Percentiles rank a stretch among this genome's conserved stretches.
Evolutionary conservation across 2,329 filamentous ascomycete species (phyloP).

Genomic region (Sporothrix pallida): DNA sequence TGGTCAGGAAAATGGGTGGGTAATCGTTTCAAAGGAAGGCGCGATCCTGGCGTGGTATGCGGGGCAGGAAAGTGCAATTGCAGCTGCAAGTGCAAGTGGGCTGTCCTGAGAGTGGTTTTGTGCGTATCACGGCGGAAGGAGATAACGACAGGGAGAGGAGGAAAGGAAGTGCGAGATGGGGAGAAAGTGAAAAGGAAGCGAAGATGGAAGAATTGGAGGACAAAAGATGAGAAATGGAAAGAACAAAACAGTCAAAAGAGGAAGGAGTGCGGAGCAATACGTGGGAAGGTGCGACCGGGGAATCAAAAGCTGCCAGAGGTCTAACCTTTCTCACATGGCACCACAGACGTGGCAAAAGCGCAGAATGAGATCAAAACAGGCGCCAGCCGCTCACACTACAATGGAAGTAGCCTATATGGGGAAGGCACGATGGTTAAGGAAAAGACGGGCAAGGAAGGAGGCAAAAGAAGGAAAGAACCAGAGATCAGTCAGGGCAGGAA

Average conservation of each 20-base stretch:
- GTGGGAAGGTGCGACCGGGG: conserved; percentile 9
- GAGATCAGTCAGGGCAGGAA: not conserved
- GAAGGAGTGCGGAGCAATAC: not conserved
- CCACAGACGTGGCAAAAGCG: not conserved
- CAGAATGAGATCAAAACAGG: not conserved
- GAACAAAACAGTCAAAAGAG: not conserved
- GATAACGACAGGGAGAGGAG: not conserved
- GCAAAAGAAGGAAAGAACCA: too few species aligned
- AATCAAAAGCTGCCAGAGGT: too few species aligned
- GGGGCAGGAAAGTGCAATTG: not conserved
- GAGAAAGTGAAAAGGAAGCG: not conserved
- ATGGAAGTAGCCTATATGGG: not conserved
- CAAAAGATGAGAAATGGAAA: not conserved
- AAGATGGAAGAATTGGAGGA: not conserved
- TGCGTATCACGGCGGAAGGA: conserved; percentile 1
- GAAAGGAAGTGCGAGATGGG: not conserved
- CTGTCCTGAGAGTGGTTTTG: not conserved
- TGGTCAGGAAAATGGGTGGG: not conserved
- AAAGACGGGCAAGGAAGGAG: not conserved
- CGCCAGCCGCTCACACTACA: not conserved
- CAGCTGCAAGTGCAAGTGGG: not conserved
- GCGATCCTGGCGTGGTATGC: conserved; percentile 1
- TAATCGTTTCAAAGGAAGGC: conserved; percentile 11
- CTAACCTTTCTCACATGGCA: not conserved
- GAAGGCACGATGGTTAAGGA: conserved; percentile 21